Conservation (phyloP, 2,329 filamentous ascomycete species). For the Colletotrichum liaoningense region DNA sequence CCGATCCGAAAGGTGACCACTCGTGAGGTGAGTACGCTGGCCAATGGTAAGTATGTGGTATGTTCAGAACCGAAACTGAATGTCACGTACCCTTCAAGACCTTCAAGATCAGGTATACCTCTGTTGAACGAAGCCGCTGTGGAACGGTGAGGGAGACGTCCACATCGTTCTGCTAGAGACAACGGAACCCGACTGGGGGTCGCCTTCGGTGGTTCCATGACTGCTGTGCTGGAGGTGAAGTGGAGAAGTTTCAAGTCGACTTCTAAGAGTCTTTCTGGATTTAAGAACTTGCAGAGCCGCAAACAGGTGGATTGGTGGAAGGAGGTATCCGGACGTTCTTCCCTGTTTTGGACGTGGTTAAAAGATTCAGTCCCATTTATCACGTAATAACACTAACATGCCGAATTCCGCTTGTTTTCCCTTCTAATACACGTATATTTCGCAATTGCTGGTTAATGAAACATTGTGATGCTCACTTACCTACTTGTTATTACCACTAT, state of each 20-base stretch:
- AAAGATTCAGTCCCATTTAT: not conserved
- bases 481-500: too few species aligned
- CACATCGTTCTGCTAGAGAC: not conserved
- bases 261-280: not conserved
- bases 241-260: not conserved
- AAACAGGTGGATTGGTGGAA: not conserved
- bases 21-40: conserved; percentile 1
- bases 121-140: not conserved
- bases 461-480: too few species aligned
- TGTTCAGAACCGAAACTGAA: not conserved
- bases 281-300: not conserved
- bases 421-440: too few species aligned
- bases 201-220: not conserved
- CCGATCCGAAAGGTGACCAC: not conserved
- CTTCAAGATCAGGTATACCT: not conserved
- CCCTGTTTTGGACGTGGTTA: not conserved
- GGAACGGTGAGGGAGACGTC: too few species aligned
- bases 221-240: not conserved
- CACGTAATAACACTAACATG: not conserved
- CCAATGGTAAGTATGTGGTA: not conserved
- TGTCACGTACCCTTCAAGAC: not conserved
- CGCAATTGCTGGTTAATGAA: too few species aligned
- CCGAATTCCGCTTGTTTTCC: too few species aligned
- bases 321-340: not conserved
- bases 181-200: not conserved